Evolutionary conservation across 2,329 filamentous ascomycete genomes (phyloP).

Genomic region (Xylariaceae sp.): DNA sequence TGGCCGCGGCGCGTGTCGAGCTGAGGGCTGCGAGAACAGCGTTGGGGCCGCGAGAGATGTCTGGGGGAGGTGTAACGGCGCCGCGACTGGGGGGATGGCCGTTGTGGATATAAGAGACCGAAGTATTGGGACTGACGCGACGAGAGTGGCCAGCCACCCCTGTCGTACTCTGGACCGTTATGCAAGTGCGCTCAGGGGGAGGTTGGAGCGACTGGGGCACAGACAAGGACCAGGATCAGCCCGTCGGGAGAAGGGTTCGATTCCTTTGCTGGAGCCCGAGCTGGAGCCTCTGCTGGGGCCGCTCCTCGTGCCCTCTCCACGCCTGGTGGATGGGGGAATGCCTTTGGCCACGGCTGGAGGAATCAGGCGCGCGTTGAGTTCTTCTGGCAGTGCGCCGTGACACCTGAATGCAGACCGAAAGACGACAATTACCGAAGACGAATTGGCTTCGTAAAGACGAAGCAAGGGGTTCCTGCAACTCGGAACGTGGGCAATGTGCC

Average conservation of each 20-base stretch:
- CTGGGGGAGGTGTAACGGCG: constrained; percentile 12
- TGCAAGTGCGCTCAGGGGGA: constrained; percentile 18
- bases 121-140: constrained; percentile 21
- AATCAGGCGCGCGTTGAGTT: too few species aligned
- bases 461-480: too few species aligned
- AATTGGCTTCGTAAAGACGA: too few species aligned
- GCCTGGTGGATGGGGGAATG: too few species aligned
- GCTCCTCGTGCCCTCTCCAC: too few species aligned
- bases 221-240: constrained; percentile 13
- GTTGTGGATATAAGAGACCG: constrained; percentile 20
- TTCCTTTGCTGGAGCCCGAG: too few species aligned
- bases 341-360: too few species aligned
- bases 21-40: constrained; percentile 7
- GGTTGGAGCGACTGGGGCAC: constrained; percentile 13
- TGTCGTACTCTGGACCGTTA: constrained; percentile 23
- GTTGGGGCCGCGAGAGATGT: constrained; percentile 15
- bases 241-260: constrained; percentile 1
- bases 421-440: too few species aligned
- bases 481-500: too few species aligned
- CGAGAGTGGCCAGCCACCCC: constrained; percentile 21
- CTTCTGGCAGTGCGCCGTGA: too few species aligned
- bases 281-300: too few species aligned
- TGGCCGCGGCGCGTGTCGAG: constrained; percentile 12
- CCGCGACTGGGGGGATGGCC: constrained; percentile 17
- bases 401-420: too few species aligned